Base-by-base conservation (phyloP, 2,329 filamentous ascomycete species). In the Clonostachys chloroleuca region DNA sequence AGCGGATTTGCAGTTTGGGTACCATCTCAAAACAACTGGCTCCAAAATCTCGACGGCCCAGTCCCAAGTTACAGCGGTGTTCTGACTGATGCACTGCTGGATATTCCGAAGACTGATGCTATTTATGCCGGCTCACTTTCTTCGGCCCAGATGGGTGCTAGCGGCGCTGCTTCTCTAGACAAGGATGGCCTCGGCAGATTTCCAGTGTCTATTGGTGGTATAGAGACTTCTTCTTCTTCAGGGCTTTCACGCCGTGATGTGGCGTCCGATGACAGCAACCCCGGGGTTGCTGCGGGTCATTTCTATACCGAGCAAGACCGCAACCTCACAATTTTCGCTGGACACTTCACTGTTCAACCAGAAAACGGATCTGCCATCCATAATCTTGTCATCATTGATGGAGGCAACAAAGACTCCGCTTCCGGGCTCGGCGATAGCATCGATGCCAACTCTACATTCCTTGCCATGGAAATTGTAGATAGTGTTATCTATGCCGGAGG, bases 1-100 rank as follows among this genome's bases (percentile, higher is more conserved):
- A 67, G 81, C 44, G 91, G 92, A 3, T 90, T 99, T 58, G 92
- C 90, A 13, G 75, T 97, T 36, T 99, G 94, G 94, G 86, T 97
- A 8, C 89, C 89, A 4, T 95, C 91, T 5, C 75, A 79, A 51
- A 78, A 76, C 49, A 94, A 94, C 61, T 99, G 94, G 94, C 74
- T 99, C 14, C 83, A 90, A 60, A 94, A 95, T 55, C 69, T 96
- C 16, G 66, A 83, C 35, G 71, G 81, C 7, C 69, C 79, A 8
- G 76, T 83, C 34, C 83, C 88, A 47, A 74, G 80, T 7, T 79
- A 95, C 56, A 76, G 77, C 49, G 95, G 94, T 36, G 71, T 83
- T 47, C 75, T 99, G 42, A 87, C 84, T 16, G 79, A 89, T 2
- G 75, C 77, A 7, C 74, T 85, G 37, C 77, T 88, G n/a, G 74